Evolutionary conservation across 495 filamentous ascomycete species (phyloP).

Genomic region (Neurospora terricola): DNA sequence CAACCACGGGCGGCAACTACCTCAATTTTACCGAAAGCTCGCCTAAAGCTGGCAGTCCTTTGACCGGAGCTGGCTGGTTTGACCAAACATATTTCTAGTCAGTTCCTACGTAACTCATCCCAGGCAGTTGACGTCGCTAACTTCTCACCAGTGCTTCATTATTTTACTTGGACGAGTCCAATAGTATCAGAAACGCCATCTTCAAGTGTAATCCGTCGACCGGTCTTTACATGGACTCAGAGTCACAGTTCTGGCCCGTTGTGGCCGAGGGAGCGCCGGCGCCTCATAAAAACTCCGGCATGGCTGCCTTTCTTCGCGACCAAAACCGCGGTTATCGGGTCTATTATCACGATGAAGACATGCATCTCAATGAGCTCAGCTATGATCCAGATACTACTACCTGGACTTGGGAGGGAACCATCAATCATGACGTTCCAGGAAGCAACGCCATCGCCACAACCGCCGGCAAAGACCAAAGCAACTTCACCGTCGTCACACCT

Average conservation of each 20-base stretch:
- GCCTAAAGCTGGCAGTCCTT: conserved; percentile 23
- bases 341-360: conserved; percentile 25
- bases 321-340: conserved; percentile 21
- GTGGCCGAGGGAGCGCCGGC: conserved; percentile 11
- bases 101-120: background rate
- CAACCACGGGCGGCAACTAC: conserved; percentile 10
- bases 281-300: conserved; percentile 17
- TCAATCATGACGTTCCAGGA: conserved; percentile 17
- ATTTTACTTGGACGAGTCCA: conserved; percentile 16
- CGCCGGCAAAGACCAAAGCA: conserved; percentile 13
- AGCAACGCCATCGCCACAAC: conserved; percentile 18
- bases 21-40: conserved; percentile 4
- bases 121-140: background rate
- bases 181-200: conserved; percentile 18
- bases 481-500: conserved; percentile 22
- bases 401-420: conserved; percentile 17
- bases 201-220: conserved; percentile 24
- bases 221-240: conserved; percentile 10
- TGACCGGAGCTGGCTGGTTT: conserved; percentile 26
- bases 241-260: conserved; percentile 13
- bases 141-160: conserved; percentile 18
- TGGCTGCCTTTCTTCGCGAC: conserved; percentile 22
- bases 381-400: conserved; percentile 9
- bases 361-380: conserved; percentile 16
- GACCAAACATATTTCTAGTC: conserved; percentile 10